phyloP scores from a whole-genome alignment of 768 basidiomycete species.

The Agrocybe pediades region DNA sequence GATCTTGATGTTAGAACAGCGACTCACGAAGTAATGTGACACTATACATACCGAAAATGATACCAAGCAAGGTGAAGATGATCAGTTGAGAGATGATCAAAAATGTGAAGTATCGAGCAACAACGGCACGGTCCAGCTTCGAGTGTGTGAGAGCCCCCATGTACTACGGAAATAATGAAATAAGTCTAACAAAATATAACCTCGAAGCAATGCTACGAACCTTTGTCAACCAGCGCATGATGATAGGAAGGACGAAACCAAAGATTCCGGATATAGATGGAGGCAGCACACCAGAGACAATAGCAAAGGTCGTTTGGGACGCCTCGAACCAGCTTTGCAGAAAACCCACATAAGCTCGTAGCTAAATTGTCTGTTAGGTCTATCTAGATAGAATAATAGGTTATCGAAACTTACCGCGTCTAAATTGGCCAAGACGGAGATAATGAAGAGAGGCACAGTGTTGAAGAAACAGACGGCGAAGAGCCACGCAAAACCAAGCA shows the following conservation, averaged over 20 bases:
- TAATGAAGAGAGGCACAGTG: slow-evolving; percentile 87
- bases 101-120: slow-evolving; percentile 93
- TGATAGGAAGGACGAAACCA: slow-evolving; percentile 85
- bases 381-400: slow-evolving; percentile 3
- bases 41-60: slow-evolving; percentile 72
- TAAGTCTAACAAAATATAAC: slow-evolving; percentile 29
- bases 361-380: slow-evolving; percentile 33
- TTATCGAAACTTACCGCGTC: slow-evolving; percentile 53
- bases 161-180: slow-evolving; percentile 50
- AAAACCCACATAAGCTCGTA: slow-evolving; percentile 68
- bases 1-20: slow-evolving; percentile 1
- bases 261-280: slow-evolving; percentile 88
- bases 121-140: slow-evolving; percentile 85
- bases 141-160: slow-evolving; percentile 70
- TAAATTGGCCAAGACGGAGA: slow-evolving; percentile 92
- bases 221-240: slow-evolving; percentile 88
- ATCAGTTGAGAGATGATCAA: slow-evolving; percentile 92
- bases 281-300: slow-evolving; percentile 92
- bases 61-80: slow-evolving; percentile 92
- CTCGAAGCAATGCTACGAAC: slow-evolving; percentile 36
- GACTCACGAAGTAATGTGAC: background rate
- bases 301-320: slow-evolving; percentile 70
- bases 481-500: slow-evolving; percentile 80
- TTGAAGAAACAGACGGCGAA: slow-evolving; percentile 88
- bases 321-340: slow-evolving; percentile 67